Percentiles rank a stretch among this genome's conserved stretches.
These are phyloP conservation scores for Malus hybrid DNA, from an alignment of 331 rosid genomes.

Conservation along the genomic window DNA sequence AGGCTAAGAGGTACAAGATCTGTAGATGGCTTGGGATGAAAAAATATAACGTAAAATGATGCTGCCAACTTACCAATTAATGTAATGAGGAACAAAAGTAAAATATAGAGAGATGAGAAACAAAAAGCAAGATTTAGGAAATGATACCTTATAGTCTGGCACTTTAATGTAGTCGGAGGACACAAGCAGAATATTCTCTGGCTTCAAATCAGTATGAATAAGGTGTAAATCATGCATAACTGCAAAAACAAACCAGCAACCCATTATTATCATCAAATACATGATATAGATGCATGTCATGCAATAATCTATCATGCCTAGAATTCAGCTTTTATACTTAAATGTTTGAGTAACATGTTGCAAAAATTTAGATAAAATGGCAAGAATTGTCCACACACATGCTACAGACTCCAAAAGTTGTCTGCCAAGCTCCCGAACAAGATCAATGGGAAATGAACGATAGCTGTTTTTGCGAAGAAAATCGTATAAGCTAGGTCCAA, in stretches of 20 bases:
- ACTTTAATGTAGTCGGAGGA: constrained; percentile 61
- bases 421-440: constrained; percentile 84
- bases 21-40: constrained; percentile 1
- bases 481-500: constrained; percentile 92
- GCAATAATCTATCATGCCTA: neutral
- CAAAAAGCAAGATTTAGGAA: neutral
- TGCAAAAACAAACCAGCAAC: constrained; percentile 25
- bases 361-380: constrained; percentile 34
- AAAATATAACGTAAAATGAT: neutral
- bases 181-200: constrained; percentile 70
- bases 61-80: too few species aligned
- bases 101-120: neutral
- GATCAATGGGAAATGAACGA: constrained; percentile 85
- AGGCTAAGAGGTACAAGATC: constrained; percentile 3
- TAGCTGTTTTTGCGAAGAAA: constrained; percentile 90
- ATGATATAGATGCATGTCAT: neutral
- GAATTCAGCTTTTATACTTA: constrained; percentile 12
- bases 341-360: constrained; percentile 19
- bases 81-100: neutral
- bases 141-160: constrained; percentile 65
- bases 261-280: neutral
- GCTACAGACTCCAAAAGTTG: constrained; percentile 95
- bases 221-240: constrained; percentile 78
- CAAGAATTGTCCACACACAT: constrained; percentile 82
- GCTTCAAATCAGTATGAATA: constrained; percentile 82